A percentile compares a stretch with the other conserved stretches of the same genome.
Conservation (phyloP, 495 filamentous ascomycete genomes). For the Talaromyces trachyspermus region DNA sequence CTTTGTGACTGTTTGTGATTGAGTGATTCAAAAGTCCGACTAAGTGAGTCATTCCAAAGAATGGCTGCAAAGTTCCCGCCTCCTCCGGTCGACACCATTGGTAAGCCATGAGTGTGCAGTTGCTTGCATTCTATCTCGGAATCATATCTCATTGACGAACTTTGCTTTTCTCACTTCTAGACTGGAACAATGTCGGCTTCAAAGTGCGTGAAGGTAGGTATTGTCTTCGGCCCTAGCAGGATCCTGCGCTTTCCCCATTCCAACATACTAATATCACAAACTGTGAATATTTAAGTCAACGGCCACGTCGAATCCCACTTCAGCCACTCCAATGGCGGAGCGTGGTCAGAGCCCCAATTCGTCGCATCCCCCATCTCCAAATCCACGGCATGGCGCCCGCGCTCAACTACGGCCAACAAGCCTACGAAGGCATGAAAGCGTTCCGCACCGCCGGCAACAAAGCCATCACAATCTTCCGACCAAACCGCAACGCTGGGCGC, state of each 20-base stretch:
- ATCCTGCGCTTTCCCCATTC: background rate
- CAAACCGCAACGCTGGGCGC: slow-evolving; percentile 69
- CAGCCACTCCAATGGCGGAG: slow-evolving; percentile 50
- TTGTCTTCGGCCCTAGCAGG: background rate
- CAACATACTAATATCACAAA: background rate
- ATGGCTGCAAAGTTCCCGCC: slow-evolving; percentile 58
- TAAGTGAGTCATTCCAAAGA: too few relatives aligned
- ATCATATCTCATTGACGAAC: background rate
- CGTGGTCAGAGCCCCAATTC: slow-evolving; percentile 67
- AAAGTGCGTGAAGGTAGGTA: slow-evolving; percentile 73
- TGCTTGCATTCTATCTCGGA: background rate
- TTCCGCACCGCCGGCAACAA: slow-evolving; percentile 62
- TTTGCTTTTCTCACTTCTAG: slow-evolving; percentile 25
- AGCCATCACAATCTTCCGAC: slow-evolving; percentile 72
- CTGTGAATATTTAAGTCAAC: slow-evolving; percentile 14
- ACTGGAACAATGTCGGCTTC: slow-evolving; percentile 91
- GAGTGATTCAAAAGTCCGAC: too few relatives aligned
- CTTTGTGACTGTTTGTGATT: too few relatives aligned
- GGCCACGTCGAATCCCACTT: slow-evolving; percentile 54
- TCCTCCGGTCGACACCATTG: slow-evolving; percentile 70
- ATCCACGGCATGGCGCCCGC: slow-evolving; percentile 87
- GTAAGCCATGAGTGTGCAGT: slow-evolving; percentile 30
- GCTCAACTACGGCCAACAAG: slow-evolving; percentile 90
- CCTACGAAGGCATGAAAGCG: slow-evolving; percentile 88
- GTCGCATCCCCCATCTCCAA: slow-evolving; percentile 64